Conservation (phyloP, 1,284 basidiomycete species). For the Abortiporus biennis region DNA sequence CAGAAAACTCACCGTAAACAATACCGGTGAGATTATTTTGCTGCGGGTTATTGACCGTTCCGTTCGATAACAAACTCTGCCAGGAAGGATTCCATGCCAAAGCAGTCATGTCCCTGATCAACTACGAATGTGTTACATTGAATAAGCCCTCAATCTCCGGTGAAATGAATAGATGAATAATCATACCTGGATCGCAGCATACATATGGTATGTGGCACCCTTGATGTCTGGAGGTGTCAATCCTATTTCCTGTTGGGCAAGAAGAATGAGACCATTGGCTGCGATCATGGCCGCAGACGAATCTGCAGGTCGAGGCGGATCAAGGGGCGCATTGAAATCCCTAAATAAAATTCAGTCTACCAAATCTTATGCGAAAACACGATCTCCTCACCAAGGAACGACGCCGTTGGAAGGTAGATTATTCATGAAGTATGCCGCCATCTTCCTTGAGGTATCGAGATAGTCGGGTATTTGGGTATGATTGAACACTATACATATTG, state of each 20-base stretch:
- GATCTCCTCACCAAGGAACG: slow-evolving; percentile 49
- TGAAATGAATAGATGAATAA: not conserved
- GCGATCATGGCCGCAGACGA: slow-evolving; percentile 62
- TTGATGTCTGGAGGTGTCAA: slow-evolving; percentile 25
- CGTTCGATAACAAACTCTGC: slow-evolving; percentile 61
- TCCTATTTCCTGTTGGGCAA: slow-evolving; percentile 45
- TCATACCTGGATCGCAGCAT: slow-evolving; percentile 40
- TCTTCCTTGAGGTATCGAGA: slow-evolving; percentile 48
- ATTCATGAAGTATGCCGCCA: slow-evolving; percentile 55
- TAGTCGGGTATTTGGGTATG: slow-evolving; percentile 44
- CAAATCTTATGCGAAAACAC: not conserved
- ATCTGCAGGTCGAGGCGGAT: slow-evolving; percentile 52
- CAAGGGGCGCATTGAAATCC: slow-evolving; percentile 60
- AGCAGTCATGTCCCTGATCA: slow-evolving; percentile 43
- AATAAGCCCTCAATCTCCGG: not conserved
- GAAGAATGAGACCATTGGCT: slow-evolving; percentile 48
- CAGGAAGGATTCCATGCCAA: slow-evolving; percentile 53
- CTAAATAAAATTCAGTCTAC: not conserved
- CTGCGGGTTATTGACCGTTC: slow-evolving; percentile 54
- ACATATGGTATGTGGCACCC: slow-evolving; percentile 36
- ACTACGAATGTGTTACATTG: slow-evolving; percentile 23
- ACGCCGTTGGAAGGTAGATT: slow-evolving; percentile 51
- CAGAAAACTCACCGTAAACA: slow-evolving; percentile 43
- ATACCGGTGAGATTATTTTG: slow-evolving; percentile 55
- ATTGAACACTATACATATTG: slow-evolving; percentile 44